These are phyloP conservation scores for Nakazawaea holstii DNA, from an alignment of 805 yeast genomes.

Conservation along the genomic window DNA sequence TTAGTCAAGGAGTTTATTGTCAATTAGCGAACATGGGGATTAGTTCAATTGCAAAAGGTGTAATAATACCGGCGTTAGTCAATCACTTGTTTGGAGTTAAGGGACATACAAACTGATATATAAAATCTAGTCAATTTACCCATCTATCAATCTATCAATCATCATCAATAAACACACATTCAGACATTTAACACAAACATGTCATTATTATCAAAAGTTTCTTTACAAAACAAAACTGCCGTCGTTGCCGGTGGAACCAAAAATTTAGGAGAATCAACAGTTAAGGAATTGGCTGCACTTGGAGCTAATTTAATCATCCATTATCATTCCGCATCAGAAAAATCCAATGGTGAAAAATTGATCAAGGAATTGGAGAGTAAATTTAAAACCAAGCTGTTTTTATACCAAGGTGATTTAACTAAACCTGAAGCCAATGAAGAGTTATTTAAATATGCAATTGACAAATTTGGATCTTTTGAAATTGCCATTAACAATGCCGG, in stretches of 20 bases:
- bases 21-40: too few species aligned
- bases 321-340: slow-evolving; percentile 41
- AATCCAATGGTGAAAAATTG: slow-evolving; percentile 29
- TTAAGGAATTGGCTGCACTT: slow-evolving; percentile 46
- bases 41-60: too few species aligned
- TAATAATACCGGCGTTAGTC: too few species aligned
- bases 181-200: neutral
- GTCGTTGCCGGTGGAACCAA: slow-evolving; percentile 58
- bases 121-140: too few species aligned
- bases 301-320: slow-evolving; percentile 53
- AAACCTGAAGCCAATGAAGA: slow-evolving; percentile 34
- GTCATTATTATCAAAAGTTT: slow-evolving; percentile 12
- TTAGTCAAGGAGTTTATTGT: too few species aligned
- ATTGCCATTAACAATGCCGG: slow-evolving; percentile 68
- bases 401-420: slow-evolving; percentile 37
- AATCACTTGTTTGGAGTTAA: too few species aligned
- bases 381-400: slow-evolving; percentile 35
- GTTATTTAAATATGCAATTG: slow-evolving; percentile 40
- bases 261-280: slow-evolving; percentile 52
- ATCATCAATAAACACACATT: too few species aligned
- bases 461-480: slow-evolving; percentile 45
- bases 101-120: too few species aligned
- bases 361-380: slow-evolving; percentile 29
- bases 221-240: slow-evolving; percentile 43
- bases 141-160: too few species aligned